phyloP scores from a whole-genome alignment of 768 basidiomycete species.

The Phanerochaete sordida region DNA sequence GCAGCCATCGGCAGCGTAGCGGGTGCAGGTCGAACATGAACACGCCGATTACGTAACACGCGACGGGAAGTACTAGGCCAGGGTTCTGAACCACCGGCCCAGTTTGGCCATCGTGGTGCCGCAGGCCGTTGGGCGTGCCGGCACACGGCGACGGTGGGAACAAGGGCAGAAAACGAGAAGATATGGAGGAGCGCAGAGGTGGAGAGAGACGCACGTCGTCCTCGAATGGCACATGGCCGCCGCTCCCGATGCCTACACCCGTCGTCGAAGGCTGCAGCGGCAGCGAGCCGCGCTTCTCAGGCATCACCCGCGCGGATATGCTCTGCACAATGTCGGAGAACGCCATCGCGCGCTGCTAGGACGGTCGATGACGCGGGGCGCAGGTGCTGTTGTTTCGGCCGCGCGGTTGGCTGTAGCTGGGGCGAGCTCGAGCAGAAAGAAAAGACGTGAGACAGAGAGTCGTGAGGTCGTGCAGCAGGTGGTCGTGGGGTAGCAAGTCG shows the following conservation, averaged over 20 bases:
- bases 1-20: conserved; percentile 20
- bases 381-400: background rate
- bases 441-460: background rate
- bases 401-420: background rate
- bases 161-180: background rate
- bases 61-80: background rate
- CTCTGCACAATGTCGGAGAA: conserved; percentile 49
- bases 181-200: background rate
- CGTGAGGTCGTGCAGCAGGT: background rate
- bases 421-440: background rate
- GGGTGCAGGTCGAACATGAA: conserved; percentile 34
- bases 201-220: conserved; percentile 61
- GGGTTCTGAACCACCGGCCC: background rate
- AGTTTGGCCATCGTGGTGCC: background rate
- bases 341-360: background rate
- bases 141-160: conserved; percentile 11
- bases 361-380: background rate
- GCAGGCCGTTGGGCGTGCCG: conserved; percentile 2
- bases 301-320: conserved; percentile 42
- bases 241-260: conserved; percentile 58
- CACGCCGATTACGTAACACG: conserved; percentile 43
- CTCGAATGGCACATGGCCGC: conserved; percentile 53
- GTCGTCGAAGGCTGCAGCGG: conserved; percentile 40
- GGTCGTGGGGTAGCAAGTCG: background rate
- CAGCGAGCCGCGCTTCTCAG: conserved; percentile 33